Base-by-base conservation (phyloP, 2,329 filamentous ascomycete species). In the Colletotrichum chlorophyti region DNA sequence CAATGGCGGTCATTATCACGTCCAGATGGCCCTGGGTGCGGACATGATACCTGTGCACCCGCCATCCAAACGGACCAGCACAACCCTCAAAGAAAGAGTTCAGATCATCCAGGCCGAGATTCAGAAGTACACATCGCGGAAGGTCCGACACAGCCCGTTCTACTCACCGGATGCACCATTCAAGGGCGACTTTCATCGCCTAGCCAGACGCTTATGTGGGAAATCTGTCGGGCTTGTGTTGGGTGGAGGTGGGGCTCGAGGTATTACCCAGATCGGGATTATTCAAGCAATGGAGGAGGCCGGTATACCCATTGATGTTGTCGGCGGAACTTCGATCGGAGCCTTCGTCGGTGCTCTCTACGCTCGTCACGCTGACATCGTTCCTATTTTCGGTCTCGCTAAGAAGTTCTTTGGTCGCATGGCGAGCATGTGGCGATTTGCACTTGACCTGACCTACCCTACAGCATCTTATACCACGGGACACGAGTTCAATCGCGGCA, bases 351-450 rank as follows among this genome's bases (percentile, higher is more conserved):
- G 96, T 7, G 95, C 91, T 1, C 79, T 99, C 2, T 99, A 99
- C 72, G 95, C 96, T 2, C 91, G 94, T 54, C 95, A 99, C 70
- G 95, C 94, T 9, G 96, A 99, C 69, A 88, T 97, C 1, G 94
- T 99, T 5, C 95, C 95, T 11, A 97, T 98, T 84, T 97, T 96
- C 68, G 95, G 95, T 1, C 85, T 96, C 41, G 93, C 93, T 12
- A 99, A 99, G 83, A 97, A 97, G 72, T 99, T 99, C 72, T 86
- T 95, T 0, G 93, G 95, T 5, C 90, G 96, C n/a, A 99, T 99
- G 96, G 92, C 91, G 40, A 98, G 94, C 74, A 91, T 98, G 76
- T 99, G 95, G 95, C 87, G 95, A n/a, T 97, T 99, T 72, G 93
- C 93, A 1, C 80, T 99, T 3, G 95, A 99, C 70, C 75, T 99